phyloP scores from a whole-genome alignment of 306 rosid species.

The Fagus sylvatica region DNA sequence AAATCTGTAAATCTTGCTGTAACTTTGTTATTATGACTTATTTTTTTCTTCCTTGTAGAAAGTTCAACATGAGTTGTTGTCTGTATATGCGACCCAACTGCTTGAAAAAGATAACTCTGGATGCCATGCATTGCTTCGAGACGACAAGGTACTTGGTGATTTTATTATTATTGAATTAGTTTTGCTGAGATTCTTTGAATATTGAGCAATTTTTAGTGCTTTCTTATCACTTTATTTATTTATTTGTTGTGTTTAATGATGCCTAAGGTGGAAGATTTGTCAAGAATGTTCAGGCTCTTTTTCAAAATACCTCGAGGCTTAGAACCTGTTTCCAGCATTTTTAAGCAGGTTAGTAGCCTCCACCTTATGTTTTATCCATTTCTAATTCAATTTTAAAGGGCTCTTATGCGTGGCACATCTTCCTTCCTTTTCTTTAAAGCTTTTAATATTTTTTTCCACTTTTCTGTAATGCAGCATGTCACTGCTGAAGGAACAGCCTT shows the following conservation, averaged over 20 bases:
- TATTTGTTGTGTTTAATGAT: conserved; percentile 11
- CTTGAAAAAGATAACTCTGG: conserved; percentile 95
- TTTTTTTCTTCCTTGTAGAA: conserved; percentile 42
- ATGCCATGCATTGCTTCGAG: conserved; percentile 85
- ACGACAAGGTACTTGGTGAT: conserved; percentile 66
- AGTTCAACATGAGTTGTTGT: conserved; percentile 75
- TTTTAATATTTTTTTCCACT: background rate
- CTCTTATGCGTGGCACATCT: background rate
- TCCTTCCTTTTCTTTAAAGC: conserved; percentile 11
- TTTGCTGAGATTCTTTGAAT: background rate
- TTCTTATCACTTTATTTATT: conserved; percentile 10
- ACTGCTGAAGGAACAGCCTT: conserved; percentile 94
- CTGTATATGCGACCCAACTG: conserved; percentile 76
- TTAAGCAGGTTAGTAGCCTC: conserved; percentile 71
- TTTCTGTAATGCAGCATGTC: conserved; percentile 70
- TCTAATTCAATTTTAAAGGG: conserved; percentile 1
- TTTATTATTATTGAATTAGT: background rate
- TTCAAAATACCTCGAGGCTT: conserved; percentile 88
- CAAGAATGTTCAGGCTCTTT: conserved; percentile 97
- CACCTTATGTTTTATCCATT: conserved; percentile 10
- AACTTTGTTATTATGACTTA: background rate
- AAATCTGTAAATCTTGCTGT: background rate
- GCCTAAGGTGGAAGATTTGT: conserved; percentile 76
- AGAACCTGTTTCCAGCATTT: conserved; percentile 86
- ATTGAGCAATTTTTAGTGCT: background rate